These are phyloP conservation scores for Cutaneotrichosporon curvatum DNA, from an alignment of 1,284 basidiomycete species.

Conservation along the genomic window DNA sequence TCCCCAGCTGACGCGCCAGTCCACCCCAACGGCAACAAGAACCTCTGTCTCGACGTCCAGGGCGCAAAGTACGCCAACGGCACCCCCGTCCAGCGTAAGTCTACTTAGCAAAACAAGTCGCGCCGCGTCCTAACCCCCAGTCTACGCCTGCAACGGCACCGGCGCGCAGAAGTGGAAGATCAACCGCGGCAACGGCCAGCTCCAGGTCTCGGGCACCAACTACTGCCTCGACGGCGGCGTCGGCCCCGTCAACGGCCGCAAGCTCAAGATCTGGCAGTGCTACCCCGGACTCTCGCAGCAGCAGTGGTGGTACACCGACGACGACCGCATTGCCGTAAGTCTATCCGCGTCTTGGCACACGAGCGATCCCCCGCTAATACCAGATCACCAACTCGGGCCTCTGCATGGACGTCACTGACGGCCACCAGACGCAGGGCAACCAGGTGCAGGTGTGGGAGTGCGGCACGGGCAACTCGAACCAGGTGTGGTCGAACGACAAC, in stretches of 20 bases:
- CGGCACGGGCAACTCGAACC: constrained; percentile 32
- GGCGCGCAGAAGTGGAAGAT: constrained; percentile 13
- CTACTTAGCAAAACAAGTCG: background rate
- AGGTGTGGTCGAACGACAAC: constrained; percentile 12
- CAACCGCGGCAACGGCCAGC: constrained; percentile 8
- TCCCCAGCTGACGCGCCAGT: background rate
- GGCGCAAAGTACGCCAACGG: constrained; percentile 17
- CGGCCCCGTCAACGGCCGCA: constrained; percentile 16
- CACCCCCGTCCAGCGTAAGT: constrained; percentile 20
- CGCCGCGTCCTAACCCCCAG: background rate
- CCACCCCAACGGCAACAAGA: constrained; percentile 10
- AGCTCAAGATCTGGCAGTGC: constrained; percentile 23
- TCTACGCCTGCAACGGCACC: constrained; percentile 20
- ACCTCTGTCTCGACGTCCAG: constrained; percentile 16
- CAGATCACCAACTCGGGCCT: constrained; percentile 13
- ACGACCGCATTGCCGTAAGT: constrained; percentile 15
- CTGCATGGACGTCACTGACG: constrained; percentile 32
- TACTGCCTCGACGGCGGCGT: constrained; percentile 32
- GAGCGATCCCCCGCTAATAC: too few relatives aligned
- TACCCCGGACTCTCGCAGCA: constrained; percentile 19
- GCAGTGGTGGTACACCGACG: constrained; percentile 23
- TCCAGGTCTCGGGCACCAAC: constrained; percentile 25
- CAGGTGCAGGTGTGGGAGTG: constrained; percentile 19
- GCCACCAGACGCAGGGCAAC: constrained; percentile 16
- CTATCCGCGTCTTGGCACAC: too few relatives aligned